A percentile compares a stretch with the other conserved stretches of the same genome.
phyloP scores from a whole-genome alignment of 495 filamentous ascomycete species.

The Penicillium paxilli region DNA sequence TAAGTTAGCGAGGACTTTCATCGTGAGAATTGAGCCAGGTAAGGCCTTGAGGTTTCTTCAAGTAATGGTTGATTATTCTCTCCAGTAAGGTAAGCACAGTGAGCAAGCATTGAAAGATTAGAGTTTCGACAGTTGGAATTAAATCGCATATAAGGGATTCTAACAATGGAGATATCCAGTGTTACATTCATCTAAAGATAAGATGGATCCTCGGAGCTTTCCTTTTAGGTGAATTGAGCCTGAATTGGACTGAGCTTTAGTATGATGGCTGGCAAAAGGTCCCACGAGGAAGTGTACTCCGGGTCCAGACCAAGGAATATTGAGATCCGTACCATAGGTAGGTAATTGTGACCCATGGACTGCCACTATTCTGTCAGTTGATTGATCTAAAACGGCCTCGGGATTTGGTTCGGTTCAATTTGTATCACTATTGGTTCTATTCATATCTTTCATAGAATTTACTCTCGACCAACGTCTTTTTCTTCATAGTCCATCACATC shows the following conservation, averaged over 20 bases:
- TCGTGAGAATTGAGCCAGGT: not conserved
- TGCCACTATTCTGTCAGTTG: not conserved
- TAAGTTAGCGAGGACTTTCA: not conserved
- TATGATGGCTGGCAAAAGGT: not conserved
- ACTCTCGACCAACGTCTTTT: not conserved
- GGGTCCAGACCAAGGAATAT: not conserved
- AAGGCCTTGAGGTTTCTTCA: not conserved
- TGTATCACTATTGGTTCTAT: not conserved
- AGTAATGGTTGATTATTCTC: too few relatives aligned
- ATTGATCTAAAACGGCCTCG: not conserved
- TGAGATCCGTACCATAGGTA: not conserved
- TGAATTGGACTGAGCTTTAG: conserved; percentile 5
- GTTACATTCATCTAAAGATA: conserved; percentile 8
- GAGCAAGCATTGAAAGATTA: not conserved
- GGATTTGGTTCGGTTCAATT: not conserved
- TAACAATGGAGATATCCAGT: not conserved
- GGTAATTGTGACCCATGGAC: not conserved
- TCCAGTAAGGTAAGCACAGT: not conserved
- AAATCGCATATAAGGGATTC: not conserved
- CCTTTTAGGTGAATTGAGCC: conserved; percentile 3
- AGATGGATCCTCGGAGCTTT: not conserved
- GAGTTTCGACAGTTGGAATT: not conserved
- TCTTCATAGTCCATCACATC: not conserved
- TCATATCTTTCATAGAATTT: not conserved
- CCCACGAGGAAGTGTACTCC: not conserved